phyloP scores from a whole-genome alignment of 75 land plant species.

The Picea glauca region DNA sequence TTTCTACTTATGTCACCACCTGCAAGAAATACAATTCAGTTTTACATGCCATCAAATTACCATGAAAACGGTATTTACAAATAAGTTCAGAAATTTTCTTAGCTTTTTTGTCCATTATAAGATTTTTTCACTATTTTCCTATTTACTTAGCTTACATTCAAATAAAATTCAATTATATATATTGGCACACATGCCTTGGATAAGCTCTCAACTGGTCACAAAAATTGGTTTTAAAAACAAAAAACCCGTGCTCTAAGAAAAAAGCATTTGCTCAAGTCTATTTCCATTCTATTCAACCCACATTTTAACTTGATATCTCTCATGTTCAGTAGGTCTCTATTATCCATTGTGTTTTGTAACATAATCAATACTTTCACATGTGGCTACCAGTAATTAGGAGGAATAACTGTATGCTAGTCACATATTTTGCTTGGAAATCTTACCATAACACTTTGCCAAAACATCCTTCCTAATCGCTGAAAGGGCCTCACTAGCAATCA shows the following conservation, averaged over 20 bases:
- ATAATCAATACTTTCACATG: background rate
- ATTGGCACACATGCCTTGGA: too few species aligned
- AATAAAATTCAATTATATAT: background rate
- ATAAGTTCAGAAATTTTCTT: background rate
- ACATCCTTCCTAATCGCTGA: constrained; percentile 97
- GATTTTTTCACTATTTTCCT: too few species aligned
- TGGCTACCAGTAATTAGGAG: background rate
- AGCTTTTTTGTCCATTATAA: background rate
- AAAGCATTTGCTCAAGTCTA: too few species aligned
- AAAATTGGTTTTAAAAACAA: too few species aligned
- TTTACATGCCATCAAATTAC: background rate
- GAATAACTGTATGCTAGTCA: background rate
- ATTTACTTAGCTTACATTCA: background rate
- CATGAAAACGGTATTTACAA: background rate
- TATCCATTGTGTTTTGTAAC: too few species aligned
- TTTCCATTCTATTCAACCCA: too few species aligned
- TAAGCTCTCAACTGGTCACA: too few species aligned
- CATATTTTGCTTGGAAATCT: constrained; percentile 9
- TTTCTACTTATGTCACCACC: constrained; percentile 94
- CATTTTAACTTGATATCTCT: background rate
- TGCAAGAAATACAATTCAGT: constrained; percentile 20
- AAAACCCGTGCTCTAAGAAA: too few species aligned
- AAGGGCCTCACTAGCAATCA: constrained; percentile 87
- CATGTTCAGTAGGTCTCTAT: background rate
- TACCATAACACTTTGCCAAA: constrained; percentile 92